Evolutionary conservation across 2,329 filamentous ascomycete genomes (phyloP).

Genomic region (Trichophyton benhamiae): DNA sequence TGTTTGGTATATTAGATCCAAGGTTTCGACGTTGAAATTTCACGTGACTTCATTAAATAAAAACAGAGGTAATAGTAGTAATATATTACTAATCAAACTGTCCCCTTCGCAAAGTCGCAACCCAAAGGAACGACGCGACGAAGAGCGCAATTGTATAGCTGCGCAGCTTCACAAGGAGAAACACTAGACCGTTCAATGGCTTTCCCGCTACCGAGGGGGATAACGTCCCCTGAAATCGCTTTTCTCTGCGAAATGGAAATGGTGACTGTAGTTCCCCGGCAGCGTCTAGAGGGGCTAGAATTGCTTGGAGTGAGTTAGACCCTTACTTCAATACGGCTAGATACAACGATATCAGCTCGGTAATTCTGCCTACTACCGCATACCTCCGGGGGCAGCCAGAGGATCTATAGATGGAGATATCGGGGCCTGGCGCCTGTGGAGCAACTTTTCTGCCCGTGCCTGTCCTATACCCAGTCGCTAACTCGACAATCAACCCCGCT

Average conservation of each 20-base stretch:
- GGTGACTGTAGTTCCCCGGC: slow-evolving; percentile 82
- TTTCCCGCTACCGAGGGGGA: slow-evolving; percentile 49
- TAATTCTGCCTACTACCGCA: background rate
- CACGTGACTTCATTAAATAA: too few species aligned
- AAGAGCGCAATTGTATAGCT: background rate
- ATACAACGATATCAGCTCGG: background rate
- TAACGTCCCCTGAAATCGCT: slow-evolving; percentile 77
- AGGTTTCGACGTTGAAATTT: too few species aligned
- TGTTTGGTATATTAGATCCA: too few species aligned
- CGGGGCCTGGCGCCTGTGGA: background rate
- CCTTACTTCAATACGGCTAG: background rate
- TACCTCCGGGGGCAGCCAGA: background rate
- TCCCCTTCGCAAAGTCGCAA: too few species aligned
- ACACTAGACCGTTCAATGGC: slow-evolving; percentile 37
- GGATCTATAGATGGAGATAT: background rate
- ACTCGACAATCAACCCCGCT: slow-evolving; percentile 5
- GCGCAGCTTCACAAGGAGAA: background rate
- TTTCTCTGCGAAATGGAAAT: slow-evolving; percentile 97
- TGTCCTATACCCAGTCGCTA: background rate
- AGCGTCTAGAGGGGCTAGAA: slow-evolving; percentile 73
- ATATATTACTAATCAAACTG: too few species aligned
- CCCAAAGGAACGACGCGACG: background rate
- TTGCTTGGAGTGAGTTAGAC: slow-evolving; percentile 62
- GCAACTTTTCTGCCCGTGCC: slow-evolving; percentile 7
- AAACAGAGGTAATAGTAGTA: too few species aligned